phyloP scores from a whole-genome alignment of 2,329 filamentous ascomycete genomes.

The Hypoxylon sp. region DNA sequence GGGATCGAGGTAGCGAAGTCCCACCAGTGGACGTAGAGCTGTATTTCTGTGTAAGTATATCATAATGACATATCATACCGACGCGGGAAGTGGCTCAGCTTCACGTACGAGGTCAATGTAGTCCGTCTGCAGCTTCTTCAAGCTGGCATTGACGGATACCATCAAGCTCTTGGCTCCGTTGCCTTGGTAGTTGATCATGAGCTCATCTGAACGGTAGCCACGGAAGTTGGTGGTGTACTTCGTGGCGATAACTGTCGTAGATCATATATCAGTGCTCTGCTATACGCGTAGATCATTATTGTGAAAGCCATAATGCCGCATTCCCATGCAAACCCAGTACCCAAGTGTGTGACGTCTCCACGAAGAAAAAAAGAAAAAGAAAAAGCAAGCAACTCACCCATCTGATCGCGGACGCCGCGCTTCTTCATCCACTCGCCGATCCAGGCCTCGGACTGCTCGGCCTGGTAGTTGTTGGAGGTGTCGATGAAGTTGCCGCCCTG shows the following conservation, averaged over 20 bases:
- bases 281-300: not conserved
- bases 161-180: constrained; percentile 70
- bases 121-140: constrained; percentile 69
- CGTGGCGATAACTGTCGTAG: constrained; percentile 66
- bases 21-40: constrained; percentile 72
- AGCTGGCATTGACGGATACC: constrained; percentile 61
- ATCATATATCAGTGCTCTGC: constrained; percentile 12
- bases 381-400: constrained; percentile 55
- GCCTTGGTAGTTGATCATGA: constrained; percentile 62
- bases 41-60: constrained; percentile 19
- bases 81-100: not conserved
- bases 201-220: constrained; percentile 50
- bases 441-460: constrained; percentile 68
- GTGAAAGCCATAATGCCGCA: no score
- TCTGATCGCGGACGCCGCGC: constrained; percentile 69
- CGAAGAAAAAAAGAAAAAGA: no score
- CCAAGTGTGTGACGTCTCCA: no score
- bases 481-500: constrained; percentile 77
- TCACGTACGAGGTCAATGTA: constrained; percentile 70
- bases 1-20: constrained; percentile 70
- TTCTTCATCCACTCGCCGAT: constrained; percentile 75
- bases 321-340: no score
- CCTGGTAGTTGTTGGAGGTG: constrained; percentile 73
- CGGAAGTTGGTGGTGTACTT: constrained; percentile 71
- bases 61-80: not conserved